Conservation (phyloP, 306 rosid species). For the Quercus alba region DNA sequence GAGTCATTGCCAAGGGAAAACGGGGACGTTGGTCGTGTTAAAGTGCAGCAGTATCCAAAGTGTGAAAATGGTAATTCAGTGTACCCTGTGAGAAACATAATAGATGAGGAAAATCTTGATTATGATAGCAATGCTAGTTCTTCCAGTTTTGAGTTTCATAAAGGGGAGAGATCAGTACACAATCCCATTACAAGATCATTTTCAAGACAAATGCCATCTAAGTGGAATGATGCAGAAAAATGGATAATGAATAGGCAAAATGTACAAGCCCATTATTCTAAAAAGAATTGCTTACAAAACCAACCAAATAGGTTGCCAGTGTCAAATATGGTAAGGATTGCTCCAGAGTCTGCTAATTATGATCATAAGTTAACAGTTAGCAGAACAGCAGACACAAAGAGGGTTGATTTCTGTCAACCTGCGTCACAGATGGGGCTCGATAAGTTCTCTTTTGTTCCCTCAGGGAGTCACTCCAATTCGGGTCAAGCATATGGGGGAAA, state of each 20-base stretch:
- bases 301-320: constrained; percentile 54
- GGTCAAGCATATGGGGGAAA: constrained; percentile 47
- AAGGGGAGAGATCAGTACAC: constrained; percentile 69
- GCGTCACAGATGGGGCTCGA: constrained; percentile 53
- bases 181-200: constrained; percentile 52
- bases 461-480: constrained; percentile 34
- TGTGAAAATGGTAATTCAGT: constrained; percentile 58
- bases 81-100: constrained; percentile 44
- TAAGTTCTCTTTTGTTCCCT: constrained; percentile 67
- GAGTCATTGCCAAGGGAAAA: constrained; percentile 38
- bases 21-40: constrained; percentile 26
- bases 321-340: constrained; percentile 64
- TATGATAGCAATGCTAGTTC: constrained; percentile 98
- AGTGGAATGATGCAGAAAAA: constrained; percentile 97
- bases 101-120: constrained; percentile 84
- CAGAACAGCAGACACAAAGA: constrained; percentile 57
- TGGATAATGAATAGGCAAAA: constrained; percentile 84
- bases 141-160: constrained; percentile 94
- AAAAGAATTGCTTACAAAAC: constrained; percentile 51
- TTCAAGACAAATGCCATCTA: constrained; percentile 77
- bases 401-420: constrained; percentile 73
- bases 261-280: constrained; percentile 36
- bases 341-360: constrained; percentile 60
- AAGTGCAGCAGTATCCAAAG: constrained; percentile 48
- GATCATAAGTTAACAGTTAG: constrained; percentile 47